Evolutionary conservation across 1,139 yeast species (phyloP), one percentile per base, ranked within the genome.

Genomic region (Zygotorulaspora mrakii): DNA sequence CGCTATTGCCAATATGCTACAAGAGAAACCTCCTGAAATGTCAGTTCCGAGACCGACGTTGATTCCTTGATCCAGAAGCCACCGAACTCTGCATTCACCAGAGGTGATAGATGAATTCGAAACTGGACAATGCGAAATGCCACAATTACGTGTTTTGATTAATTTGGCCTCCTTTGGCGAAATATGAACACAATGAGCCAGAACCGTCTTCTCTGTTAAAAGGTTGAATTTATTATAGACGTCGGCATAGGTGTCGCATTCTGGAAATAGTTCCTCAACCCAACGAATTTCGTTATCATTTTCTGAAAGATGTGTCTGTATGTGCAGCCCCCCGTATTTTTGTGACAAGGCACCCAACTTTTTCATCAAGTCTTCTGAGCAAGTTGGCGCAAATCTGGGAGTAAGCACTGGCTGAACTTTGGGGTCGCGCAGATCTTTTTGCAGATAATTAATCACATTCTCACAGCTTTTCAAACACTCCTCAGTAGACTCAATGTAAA

Each of bases 351-450:
- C 61, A 2, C 95, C 95, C 45, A 89, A 69, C 69, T 77, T 71
- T 14, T 58, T 58, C 66, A 91, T 66, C 36, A 87, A 66, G 37
- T 74, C 71, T 22, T 74, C 66, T 1, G 88, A 70, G 57, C 97
- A 91, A 13, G 87, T 77, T 1, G 96, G 96, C 0, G 97, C 98
- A 68, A 91, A 91, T 45, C 98, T 68, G 4, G 98, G 98, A 0
- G 98, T 91, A 5, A 91, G 56, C 17, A 89, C 79, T 0, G 97
- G 95, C 34, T 71, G 67, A 33, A 85, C 70, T 1, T 53, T 50
- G 0, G 88, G 82, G 47, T 82, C 82, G 36, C 69, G 58, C 33
- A 73, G 54, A 25, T 56, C 51, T 12, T 68, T 62, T 11, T 43
- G 34, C 31, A 87, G 69, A 57, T 82, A 79, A 3, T 73, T 66